Conservation (phyloP, 345 rosid species). For the Syzygium oleosum region DNA sequence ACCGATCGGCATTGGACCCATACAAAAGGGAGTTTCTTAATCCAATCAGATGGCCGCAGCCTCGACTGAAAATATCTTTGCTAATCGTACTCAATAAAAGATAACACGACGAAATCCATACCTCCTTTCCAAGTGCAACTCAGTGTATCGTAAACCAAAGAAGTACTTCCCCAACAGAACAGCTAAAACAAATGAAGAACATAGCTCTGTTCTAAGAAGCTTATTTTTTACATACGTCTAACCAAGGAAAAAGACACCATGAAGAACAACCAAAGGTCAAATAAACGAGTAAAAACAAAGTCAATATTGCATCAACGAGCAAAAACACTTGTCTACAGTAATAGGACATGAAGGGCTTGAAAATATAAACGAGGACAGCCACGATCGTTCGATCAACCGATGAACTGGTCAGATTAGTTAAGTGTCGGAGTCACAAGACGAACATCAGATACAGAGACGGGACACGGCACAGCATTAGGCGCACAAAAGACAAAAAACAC, state of each 20-base stretch:
- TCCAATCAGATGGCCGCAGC: background rate
- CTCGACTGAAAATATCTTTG: background rate
- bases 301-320: too few species aligned
- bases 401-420: too few species aligned
- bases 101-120: background rate
- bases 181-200: background rate
- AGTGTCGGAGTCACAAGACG: too few species aligned
- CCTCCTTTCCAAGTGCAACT: background rate
- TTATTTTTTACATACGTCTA: background rate
- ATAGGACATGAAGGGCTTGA: background rate
- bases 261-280: background rate
- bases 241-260: background rate
- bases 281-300: background rate
- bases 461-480: background rate
- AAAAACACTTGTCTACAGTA: too few species aligned
- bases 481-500: background rate
- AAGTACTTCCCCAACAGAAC: background rate
- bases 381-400: background rate
- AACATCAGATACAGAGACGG: background rate
- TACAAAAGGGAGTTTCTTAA: background rate
- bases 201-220: background rate
- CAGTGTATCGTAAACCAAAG: background rate
- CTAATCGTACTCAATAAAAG: background rate
- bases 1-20: background rate
- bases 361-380: background rate